These are phyloP conservation scores for Cladosporium sp. DNA, from an alignment of 2,329 filamentous ascomycete species.

Conservation along the genomic window DNA sequence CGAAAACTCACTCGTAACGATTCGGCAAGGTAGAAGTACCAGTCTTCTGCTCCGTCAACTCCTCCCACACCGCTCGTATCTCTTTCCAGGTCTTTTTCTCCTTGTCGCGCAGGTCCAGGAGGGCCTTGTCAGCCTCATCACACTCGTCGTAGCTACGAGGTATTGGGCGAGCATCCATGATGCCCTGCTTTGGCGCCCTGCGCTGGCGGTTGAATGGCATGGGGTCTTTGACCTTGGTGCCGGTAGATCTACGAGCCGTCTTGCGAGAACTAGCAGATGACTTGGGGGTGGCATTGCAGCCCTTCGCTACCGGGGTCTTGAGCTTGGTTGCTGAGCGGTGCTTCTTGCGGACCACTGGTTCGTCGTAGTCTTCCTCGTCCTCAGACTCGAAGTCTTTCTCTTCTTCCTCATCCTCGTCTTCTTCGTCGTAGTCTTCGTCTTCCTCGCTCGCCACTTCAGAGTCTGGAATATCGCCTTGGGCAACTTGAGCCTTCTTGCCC, in stretches of 20 bases:
- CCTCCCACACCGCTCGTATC: conserved; percentile 30
- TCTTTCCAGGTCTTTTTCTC: conserved; percentile 29
- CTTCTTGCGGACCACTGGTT: not conserved
- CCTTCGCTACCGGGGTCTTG: not conserved
- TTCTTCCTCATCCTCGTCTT: not conserved
- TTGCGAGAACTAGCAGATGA: not conserved
- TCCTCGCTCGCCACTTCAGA: not conserved
- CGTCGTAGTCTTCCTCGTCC: conserved; percentile 1
- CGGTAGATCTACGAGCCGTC: not conserved
- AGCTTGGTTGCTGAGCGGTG: not conserved
- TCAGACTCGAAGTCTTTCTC: not conserved
- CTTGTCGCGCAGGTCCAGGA: conserved; percentile 33
- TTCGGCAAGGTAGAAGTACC: conserved; percentile 40
- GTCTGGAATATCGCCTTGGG: not conserved
- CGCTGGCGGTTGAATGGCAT: conserved; percentile 11
- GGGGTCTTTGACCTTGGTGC: not conserved
- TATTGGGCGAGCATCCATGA: conserved; percentile 18
- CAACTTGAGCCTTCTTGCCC: not conserved
- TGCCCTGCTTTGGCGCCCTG: conserved; percentile 9
- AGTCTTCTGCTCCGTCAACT: conserved; percentile 37
- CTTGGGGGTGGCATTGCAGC: not conserved
- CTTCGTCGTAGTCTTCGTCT: not conserved
- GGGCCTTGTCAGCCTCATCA: conserved; percentile 30
- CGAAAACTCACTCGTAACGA: conserved; percentile 34
- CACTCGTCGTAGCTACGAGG: conserved; percentile 32